phyloP scores from a whole-genome alignment of 257 asterid genomes.

The Lithospermum erythrorhizon region DNA sequence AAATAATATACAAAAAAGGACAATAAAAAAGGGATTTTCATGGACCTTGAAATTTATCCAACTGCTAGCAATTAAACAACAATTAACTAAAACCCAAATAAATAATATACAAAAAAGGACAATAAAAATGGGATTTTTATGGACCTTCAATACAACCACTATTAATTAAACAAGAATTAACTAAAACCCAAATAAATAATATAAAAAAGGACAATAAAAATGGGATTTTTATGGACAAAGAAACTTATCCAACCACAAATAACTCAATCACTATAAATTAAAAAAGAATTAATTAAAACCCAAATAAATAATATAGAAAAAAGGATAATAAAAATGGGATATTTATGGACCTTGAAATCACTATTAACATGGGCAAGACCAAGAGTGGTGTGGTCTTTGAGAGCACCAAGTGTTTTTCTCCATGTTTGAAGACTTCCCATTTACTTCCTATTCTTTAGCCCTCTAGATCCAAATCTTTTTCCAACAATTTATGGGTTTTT shows the following conservation, averaged over 20 bases:
- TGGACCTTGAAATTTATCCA: conserved; percentile 16
- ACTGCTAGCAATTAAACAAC: too few species aligned
- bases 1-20: not conserved
- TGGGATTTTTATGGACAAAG: too few species aligned
- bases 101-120: too few species aligned
- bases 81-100: too few species aligned
- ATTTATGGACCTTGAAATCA: conserved; percentile 43
- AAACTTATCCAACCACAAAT: too few species aligned
- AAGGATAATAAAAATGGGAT: not conserved
- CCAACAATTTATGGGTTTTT: not conserved
- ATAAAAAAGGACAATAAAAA: not conserved
- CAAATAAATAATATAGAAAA: not conserved
- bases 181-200: not conserved
- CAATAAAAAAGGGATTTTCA: not conserved
- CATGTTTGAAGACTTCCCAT: conserved; percentile 45
- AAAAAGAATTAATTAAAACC: too few species aligned
- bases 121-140: too few species aligned
- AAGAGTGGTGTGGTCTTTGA: conserved; percentile 50
- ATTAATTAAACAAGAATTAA: too few species aligned
- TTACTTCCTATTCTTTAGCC: conserved; percentile 1
- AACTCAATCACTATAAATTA: too few species aligned
- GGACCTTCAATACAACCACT: too few species aligned
- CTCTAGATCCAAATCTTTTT: not conserved
- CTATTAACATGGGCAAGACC: conserved; percentile 60
- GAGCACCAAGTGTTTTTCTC: conserved; percentile 50